phyloP scores from a whole-genome alignment of 106 monocot species.

The Apostasia shenzhenica region DNA sequence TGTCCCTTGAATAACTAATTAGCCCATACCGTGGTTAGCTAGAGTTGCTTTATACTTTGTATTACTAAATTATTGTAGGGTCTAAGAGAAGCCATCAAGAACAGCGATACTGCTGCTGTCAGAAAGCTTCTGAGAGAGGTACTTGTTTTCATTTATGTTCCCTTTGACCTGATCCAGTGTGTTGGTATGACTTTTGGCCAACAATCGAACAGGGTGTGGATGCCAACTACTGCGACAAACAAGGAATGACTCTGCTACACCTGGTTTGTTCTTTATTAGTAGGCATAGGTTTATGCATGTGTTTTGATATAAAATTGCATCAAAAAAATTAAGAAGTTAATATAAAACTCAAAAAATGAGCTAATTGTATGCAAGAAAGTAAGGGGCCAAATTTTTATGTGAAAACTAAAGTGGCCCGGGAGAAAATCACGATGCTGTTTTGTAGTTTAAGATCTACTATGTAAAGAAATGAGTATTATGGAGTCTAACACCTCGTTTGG shows the following conservation, averaged over 20 bases:
- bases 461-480: too few relatives aligned
- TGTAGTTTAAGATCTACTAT: too few relatives aligned
- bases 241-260: constrained; percentile 84
- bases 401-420: too few relatives aligned
- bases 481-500: too few relatives aligned
- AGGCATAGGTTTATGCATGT: too few relatives aligned
- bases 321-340: too few relatives aligned
- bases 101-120: constrained; percentile 56
- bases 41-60: background rate
- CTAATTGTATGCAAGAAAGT: too few relatives aligned
- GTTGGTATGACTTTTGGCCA: too few relatives aligned
- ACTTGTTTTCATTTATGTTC: background rate
- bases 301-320: too few relatives aligned
- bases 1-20: background rate
- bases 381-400: too few relatives aligned
- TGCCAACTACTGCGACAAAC: constrained; percentile 87
- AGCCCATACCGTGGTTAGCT: background rate
- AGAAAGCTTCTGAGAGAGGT: constrained; percentile 73
- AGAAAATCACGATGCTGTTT: too few relatives aligned
- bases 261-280: constrained; percentile 60
- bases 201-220: constrained; percentile 49
- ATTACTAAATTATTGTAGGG: constrained; percentile 35
- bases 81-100: constrained; percentile 94
- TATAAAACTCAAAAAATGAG: too few relatives aligned
- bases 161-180: background rate